Conservation (phyloP, 495 filamentous ascomycete species). For the Trichoderma reesei region DNA sequence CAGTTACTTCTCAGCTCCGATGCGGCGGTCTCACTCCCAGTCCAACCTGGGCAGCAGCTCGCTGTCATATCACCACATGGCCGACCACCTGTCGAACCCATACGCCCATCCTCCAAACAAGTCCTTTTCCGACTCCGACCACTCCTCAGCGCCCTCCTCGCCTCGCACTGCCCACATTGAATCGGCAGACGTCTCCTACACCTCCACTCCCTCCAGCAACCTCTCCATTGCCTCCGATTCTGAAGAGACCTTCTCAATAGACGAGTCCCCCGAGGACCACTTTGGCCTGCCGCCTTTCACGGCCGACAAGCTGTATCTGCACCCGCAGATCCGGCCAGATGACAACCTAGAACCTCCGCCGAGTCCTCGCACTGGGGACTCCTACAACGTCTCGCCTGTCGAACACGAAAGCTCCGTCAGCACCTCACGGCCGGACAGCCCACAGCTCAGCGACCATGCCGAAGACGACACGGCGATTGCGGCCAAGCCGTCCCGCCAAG, state of each 20-base stretch:
- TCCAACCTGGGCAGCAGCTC: conserved; percentile 29
- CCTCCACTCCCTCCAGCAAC: conserved; percentile 54
- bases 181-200: conserved; percentile 30
- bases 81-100: conserved; percentile 15
- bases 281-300: conserved; percentile 48
- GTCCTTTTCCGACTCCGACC: conserved; percentile 31
- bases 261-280: conserved; percentile 38
- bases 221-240: conserved; percentile 49
- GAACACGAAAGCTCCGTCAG: conserved; percentile 33
- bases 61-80: conserved; percentile 28
- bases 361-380: conserved; percentile 33
- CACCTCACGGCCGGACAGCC: conserved; percentile 38
- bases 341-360: conserved; percentile 40
- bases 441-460: conserved; percentile 39
- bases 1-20: conserved; percentile 32
- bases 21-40: conserved; percentile 42
- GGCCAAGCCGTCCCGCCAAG: conserved; percentile 75
- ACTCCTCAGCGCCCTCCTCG: conserved; percentile 40
- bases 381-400: conserved; percentile 36
- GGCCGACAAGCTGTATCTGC: conserved; percentile 39
- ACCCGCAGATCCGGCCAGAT: conserved; percentile 17
- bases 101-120: conserved; percentile 23
- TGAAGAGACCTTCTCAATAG: conserved; percentile 31
- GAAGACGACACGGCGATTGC: conserved; percentile 77
- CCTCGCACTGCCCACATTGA: conserved; percentile 29